Evolutionary conservation across 371 early-diverging fungal genomes (phyloP).

Genomic region (Phascolomyces articulosus): DNA sequence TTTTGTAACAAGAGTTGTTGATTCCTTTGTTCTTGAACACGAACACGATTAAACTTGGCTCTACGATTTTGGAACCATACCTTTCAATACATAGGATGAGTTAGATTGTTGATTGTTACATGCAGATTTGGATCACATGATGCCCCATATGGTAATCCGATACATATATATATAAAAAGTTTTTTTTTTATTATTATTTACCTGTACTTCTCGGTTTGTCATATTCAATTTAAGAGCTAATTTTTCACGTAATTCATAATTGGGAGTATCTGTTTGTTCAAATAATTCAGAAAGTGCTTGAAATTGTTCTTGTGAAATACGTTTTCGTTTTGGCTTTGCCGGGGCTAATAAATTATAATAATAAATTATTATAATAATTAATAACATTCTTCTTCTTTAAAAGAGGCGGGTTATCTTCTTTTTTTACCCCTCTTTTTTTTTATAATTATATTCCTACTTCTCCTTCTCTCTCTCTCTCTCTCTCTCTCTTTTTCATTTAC

Average conservation of each 20-base stretch:
- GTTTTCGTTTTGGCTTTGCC: constrained; percentile 70
- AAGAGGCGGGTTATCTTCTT: too few relatives aligned
- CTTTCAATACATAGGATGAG: constrained; percentile 8
- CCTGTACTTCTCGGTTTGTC: constrained; percentile 95
- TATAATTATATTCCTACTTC: not conserved
- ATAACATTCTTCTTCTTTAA: not conserved
- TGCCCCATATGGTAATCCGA: constrained; percentile 28
- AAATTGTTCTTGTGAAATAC: constrained; percentile 77
- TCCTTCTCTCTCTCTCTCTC: not conserved
- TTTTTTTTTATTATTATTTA: constrained; percentile 25
- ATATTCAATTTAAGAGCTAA: constrained; percentile 86
- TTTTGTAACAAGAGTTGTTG: constrained; percentile 15
- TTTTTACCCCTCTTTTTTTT: not conserved
- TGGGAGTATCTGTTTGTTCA: constrained; percentile 84
- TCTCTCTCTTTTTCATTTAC: not conserved
- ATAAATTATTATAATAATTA: not conserved
- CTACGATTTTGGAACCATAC: constrained; percentile 42
- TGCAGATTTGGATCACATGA: constrained; percentile 26
- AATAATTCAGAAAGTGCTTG: constrained; percentile 68
- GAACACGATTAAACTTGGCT: constrained; percentile 35
- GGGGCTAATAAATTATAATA: constrained; percentile 6
- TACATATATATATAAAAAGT: constrained; percentile 21
- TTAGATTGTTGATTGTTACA: constrained; percentile 12
- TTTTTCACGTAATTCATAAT: constrained; percentile 81
- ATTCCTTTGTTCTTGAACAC: constrained; percentile 24